phyloP scores from a whole-genome alignment of 139 green algal species.

The Zygnema circumcarinatum region DNA sequence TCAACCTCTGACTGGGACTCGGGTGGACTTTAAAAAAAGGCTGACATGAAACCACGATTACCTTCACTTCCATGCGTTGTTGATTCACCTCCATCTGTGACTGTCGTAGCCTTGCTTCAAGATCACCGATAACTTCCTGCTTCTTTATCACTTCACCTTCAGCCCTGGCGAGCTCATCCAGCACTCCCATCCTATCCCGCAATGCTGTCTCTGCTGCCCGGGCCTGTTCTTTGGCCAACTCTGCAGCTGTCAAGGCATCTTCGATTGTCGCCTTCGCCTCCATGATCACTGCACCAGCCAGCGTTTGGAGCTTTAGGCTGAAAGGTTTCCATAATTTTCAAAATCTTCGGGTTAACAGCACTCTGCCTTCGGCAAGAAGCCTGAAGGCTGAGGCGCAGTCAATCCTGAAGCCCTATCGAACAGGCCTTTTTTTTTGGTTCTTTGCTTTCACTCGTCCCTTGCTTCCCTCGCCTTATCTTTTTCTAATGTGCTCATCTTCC shows the following conservation, averaged over 20 bases:
- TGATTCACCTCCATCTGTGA: conserved; percentile 21
- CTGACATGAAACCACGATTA: not conserved
- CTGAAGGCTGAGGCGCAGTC: too few relatives aligned
- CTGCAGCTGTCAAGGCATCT: conserved; percentile 34
- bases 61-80: conserved; percentile 33
- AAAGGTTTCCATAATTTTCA: too few relatives aligned
- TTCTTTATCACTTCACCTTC: not conserved
- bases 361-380: too few relatives aligned
- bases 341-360: too few relatives aligned
- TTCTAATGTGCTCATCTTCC: too few relatives aligned
- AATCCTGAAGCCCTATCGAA: too few relatives aligned
- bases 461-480: too few relatives aligned
- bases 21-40: not conserved
- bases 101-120: conserved; percentile 10
- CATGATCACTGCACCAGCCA: conserved; percentile 29
- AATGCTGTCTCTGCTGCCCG: conserved; percentile 36
- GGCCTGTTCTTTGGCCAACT: conserved; percentile 45
- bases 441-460: too few relatives aligned
- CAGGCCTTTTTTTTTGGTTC: too few relatives aligned
- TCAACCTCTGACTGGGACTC: too few relatives aligned
- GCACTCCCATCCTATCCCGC: conserved; percentile 27
- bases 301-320: too few relatives aligned
- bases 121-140: conserved; percentile 4
- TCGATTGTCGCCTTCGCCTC: conserved; percentile 52
- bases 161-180: conserved; percentile 31